phyloP scores from a whole-genome alignment of 176 grass and related monocot species.

The Raddia guianensis region DNA sequence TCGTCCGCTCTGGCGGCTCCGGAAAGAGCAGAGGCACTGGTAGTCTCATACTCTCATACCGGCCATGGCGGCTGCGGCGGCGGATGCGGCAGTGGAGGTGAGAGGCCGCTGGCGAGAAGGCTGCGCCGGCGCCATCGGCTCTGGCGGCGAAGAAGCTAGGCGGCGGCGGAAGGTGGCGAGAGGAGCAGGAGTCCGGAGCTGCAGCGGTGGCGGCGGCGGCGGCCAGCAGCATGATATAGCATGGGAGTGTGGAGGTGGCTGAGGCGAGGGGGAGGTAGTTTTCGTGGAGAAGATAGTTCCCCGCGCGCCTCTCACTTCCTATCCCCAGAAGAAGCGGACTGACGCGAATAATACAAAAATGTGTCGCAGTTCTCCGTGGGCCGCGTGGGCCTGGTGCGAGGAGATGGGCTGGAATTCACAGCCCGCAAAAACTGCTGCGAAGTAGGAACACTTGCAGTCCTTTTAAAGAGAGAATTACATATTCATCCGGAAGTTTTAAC shows the following conservation, averaged over 20 bases:
- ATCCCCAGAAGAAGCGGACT: slow-evolving; percentile 38
- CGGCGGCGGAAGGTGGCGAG: background rate
- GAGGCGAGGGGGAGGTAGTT: slow-evolving; percentile 6
- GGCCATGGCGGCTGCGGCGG: slow-evolving; percentile 20
- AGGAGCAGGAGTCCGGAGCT: slow-evolving; percentile 25
- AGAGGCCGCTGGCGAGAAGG: background rate
- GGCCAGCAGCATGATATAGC: slow-evolving; percentile 58
- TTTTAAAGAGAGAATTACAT: too few relatives aligned
- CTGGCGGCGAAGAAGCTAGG: background rate
- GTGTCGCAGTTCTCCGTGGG: background rate
- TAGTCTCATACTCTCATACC: slow-evolving; percentile 16
- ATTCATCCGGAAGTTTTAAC: too few relatives aligned
- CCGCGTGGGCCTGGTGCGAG: background rate
- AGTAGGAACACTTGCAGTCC: too few relatives aligned
- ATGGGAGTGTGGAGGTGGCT: slow-evolving; percentile 33
- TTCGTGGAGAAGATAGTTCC: slow-evolving; percentile 7
- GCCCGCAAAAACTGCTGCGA: too few relatives aligned
- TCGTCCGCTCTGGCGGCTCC: too few relatives aligned
- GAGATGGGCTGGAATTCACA: background rate
- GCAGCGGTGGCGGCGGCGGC: slow-evolving; percentile 29
- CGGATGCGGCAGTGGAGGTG: too few relatives aligned
- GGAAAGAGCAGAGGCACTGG: too few relatives aligned
- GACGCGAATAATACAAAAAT: background rate
- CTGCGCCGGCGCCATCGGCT: background rate
- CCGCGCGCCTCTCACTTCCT: slow-evolving; percentile 42